Evolutionary conservation across 2,329 filamentous ascomycete genomes (phyloP), one percentile per base, ranked within the genome.

Genomic region (Hymenoscyphus fructigenus): DNA sequence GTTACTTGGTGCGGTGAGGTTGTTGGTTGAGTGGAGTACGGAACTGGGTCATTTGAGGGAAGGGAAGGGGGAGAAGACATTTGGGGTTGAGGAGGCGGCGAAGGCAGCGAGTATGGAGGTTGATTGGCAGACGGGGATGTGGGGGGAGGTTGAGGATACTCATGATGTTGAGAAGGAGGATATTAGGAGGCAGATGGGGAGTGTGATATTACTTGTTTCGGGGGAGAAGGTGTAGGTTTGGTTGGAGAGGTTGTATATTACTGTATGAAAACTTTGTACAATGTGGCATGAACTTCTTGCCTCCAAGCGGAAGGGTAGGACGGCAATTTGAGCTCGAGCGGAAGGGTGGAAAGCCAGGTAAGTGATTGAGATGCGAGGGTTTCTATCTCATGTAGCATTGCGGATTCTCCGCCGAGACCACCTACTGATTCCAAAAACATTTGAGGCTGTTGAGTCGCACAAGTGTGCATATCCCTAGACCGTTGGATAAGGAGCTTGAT

Each of bases 81-180:
- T 96, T 75, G 91, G 91, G 0, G 88, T 96, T 14, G 91, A 96
- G 73, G 88, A 96, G 75, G 94, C 93, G 0, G 88, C 91, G 0
- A 82, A 84, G 72, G 89, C 90, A 15, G 88, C 90, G 5, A 97
- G 86, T 72, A 77, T 96, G 53, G 95, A 99, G 81, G 92, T 97
- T 17, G 84, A 87, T 68, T 97, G 92, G 89, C 95, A 99, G 84
- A 96, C 89, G 0, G 81, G 85, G 32, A 88, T 91, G 78, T 98
- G 95, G 94, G 95, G 95, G 9, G 93, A 97, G 81, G 95, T 99
- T 0, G 95, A 99, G 64, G 75, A 99, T 78, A 97, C 93, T 32
- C 95, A 99, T 79, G 95, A 99, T 81, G 95, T 99, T 0, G 91
- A 96, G 73, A 91, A 89, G 77, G 94, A 96, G 78, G 95, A 99